Conservation (phyloP, 129 eudicot genomes). For the Chrysanthemum lavandulifolium region DNA sequence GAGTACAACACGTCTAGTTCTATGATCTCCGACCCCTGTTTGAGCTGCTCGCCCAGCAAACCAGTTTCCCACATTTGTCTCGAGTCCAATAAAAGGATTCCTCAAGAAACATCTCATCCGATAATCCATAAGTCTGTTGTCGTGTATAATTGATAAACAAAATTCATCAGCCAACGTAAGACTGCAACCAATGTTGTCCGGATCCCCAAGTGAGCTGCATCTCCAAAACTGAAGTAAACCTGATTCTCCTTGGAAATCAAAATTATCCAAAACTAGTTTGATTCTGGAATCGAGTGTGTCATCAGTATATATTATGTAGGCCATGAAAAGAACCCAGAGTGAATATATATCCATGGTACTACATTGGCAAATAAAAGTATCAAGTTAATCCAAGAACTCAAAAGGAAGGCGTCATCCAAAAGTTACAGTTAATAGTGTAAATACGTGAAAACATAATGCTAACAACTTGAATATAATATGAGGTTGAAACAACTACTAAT, state of each 20-base stretch:
- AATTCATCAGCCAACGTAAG: neutral
- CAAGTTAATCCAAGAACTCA: no score
- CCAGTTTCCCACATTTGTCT: slow-evolving; percentile 3
- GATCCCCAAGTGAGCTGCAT: neutral
- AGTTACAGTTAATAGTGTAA: no score
- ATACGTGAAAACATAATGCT: no score
- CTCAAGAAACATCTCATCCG: neutral
- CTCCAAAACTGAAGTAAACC: slow-evolving; percentile 16
- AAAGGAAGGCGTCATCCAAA: no score
- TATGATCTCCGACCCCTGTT: slow-evolving; percentile 1
- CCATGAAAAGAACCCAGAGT: no score
- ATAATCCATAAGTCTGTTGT: neutral
- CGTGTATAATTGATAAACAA: neutral
- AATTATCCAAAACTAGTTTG: neutral
- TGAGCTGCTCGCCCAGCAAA: slow-evolving; percentile 10
- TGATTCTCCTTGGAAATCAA: neutral
- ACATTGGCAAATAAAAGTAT: no score
- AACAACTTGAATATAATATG: no score
- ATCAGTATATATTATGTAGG: no score
- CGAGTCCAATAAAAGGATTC: neutral
- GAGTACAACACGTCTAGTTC: no score
- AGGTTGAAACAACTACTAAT: no score
- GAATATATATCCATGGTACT: no score
- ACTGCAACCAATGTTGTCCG: neutral
- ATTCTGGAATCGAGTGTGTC: no score